Evolutionary conservation across 164 flowering plant genomes (phyloP), one percentile per base, ranked within the genome.

Genomic region (Stephania cephalantha): DNA sequence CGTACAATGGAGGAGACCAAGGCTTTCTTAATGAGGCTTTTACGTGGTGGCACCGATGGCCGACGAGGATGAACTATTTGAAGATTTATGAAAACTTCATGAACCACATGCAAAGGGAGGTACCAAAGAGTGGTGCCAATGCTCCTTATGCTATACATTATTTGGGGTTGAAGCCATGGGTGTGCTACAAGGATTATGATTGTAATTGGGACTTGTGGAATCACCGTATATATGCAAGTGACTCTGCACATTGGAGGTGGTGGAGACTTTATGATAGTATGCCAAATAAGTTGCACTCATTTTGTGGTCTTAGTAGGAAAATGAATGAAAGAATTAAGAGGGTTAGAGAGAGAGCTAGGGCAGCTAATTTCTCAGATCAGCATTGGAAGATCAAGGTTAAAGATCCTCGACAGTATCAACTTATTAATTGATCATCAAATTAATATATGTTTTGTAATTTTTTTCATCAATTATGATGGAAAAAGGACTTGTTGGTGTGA

Each of bases 1-100:
- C 97, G 0, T 90, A 89, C 77, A 94, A 94, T 50, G 97, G 93
- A 0, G 98, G 98, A 0, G 98, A 94, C 53, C 97, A 94, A 31
- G 97, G 97, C 0, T 92, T 86, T 75, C 85, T 95, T 0, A 95
- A 92, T 45, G 97, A 92, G 69, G 82, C 85, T 2, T 91, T 95
- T 69, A 84, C 89, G 1, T 95, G 97, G 95, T 95, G 98, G 97
- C 98, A 95, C 44, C 71, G 97, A 45, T 81, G 79, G 77, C 92
- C 93, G 0, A 6, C 22, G 1, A 82, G 53, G 52, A 11, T 86
- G 6, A 92, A 92, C 69, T 71, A 22, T 29, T 81, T 95, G 5
- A 91, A 90, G 81, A 29, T 74, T 4, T 84, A 17, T 3, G 15
- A 1, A 70, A 1, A 9, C 55, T 8, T 50, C 25, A 25, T 0